These are phyloP conservation scores for Gardenia jasminoides DNA, from an alignment of 257 asterid genomes.

Conservation along the genomic window DNA sequence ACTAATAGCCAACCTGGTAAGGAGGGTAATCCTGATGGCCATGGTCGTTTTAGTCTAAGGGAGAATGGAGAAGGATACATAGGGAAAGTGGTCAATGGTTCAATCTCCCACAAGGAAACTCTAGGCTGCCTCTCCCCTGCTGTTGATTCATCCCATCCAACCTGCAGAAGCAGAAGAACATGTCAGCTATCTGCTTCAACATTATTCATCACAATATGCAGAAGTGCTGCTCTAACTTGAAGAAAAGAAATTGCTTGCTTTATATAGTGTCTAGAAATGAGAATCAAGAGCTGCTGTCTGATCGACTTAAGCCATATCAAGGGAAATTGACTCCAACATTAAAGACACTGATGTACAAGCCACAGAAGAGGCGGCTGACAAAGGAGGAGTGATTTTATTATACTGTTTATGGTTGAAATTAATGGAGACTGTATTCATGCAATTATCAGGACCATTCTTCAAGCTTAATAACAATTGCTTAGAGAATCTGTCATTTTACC, in stretches of 20 bases:
- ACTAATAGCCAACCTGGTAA: conserved; percentile 52
- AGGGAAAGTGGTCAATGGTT: conserved; percentile 82
- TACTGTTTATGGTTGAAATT: background rate
- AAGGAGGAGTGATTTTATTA: background rate
- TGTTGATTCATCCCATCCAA: conserved; percentile 98
- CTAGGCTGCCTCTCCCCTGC: conserved; percentile 96
- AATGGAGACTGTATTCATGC: background rate
- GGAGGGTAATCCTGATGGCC: conserved; percentile 81
- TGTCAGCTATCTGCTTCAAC: background rate
- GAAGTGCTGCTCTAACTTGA: background rate
- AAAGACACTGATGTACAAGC: background rate
- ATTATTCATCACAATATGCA: background rate
- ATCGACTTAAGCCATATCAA: background rate
- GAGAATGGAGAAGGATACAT: conserved; percentile 93
- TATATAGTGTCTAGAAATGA: too few relatives aligned
- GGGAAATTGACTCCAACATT: background rate
- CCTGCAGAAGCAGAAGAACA: conserved; percentile 44
- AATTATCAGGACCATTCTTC: background rate
- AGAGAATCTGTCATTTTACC: background rate
- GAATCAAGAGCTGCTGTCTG: background rate
- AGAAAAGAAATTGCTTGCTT: background rate
- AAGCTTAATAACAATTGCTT: background rate
- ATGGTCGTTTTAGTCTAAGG: conserved; percentile 82
- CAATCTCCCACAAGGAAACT: conserved; percentile 93
- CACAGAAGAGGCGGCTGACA: background rate